Base-by-base conservation (phyloP, 192 early-diverging fungal species). In the Backusella liffmaniae region DNA sequence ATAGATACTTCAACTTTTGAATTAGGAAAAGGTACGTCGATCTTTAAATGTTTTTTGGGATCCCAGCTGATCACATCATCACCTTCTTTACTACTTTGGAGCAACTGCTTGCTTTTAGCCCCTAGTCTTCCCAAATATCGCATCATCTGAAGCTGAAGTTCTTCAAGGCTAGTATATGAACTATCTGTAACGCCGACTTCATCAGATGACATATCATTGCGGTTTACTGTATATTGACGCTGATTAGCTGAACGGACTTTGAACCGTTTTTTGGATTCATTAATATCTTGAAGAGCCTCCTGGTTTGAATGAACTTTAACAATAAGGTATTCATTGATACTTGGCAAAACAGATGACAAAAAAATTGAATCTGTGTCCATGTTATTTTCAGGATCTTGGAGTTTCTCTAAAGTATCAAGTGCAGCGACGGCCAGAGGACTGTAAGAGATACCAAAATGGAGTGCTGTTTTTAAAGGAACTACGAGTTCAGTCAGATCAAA, bases 1-100 rank as follows among this genome's bases (percentile, higher is more conserved):
- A 94, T 77, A 56, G 81, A 80, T 23, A 95, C 76, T 16, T 91
- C 88, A 12, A 89, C 83, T 56, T 90, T 90, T 34, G 86, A 82
- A 65, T 91, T 92, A 53, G 86, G 85, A 73, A 93, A 95, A 15
- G 93, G 93, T 35, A 95, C 74, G 66, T 84, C 80, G 65, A 93
- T 81, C 15, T 75, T 84, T 0, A 95, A 42, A 13, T 82, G 56
- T 39, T 80, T 85, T 46, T 92, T 88, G 6, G 90, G 79, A 78
- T 94, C 91, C 94, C 94, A 95, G 3, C 91, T 86, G 30, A 92
- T 71, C 6, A 91, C 73, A 56, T 23, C 66, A 46, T 41, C 59
- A 65, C 23, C 29, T 49, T 16, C 16, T 13, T 41, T 34, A 8
- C 5, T 16, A 34, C 49, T 39, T 4, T 18, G 23, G 0, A 90